Percentiles rank a stretch among this genome's conserved stretches.
Conservation (phyloP, 768 basidiomycete genomes). For the Mycena galopus region DNA sequence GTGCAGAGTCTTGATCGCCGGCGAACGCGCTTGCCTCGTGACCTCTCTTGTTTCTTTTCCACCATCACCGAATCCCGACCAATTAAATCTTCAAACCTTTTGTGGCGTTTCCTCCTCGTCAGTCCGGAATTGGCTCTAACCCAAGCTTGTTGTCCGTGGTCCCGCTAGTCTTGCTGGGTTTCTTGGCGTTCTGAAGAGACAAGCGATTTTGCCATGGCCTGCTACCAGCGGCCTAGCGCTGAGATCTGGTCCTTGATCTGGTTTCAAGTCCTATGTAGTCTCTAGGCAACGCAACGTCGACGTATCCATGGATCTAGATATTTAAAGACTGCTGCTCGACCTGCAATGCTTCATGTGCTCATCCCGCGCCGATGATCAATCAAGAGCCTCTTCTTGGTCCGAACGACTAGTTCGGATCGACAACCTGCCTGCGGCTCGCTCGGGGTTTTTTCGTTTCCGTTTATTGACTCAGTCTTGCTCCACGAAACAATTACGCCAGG, state of each 20-base stretch:
- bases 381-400: neutral
- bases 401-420: neutral
- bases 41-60: neutral
- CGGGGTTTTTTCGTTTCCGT: neutral
- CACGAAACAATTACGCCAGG: neutral
- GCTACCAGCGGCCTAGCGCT: neutral
- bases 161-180: conserved; percentile 1
- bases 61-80: neutral
- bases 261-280: neutral
- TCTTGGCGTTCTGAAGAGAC: neutral
- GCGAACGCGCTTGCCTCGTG: neutral
- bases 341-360: neutral
- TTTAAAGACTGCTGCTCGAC: neutral
- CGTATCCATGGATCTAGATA: neutral
- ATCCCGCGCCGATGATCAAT: neutral
- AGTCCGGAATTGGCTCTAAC: conserved; percentile 1
- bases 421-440: neutral
- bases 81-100: neutral
- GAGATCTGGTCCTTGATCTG: neutral
- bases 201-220: neutral
- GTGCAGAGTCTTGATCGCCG: neutral
- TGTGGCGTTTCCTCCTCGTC: conserved; percentile 1
- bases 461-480: neutral
- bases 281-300: neutral
- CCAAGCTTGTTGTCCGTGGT: conserved; percentile 1